phyloP scores from a whole-genome alignment of 2,329 filamentous ascomycete genomes.

The Scopulariopsis brevicaulis region DNA sequence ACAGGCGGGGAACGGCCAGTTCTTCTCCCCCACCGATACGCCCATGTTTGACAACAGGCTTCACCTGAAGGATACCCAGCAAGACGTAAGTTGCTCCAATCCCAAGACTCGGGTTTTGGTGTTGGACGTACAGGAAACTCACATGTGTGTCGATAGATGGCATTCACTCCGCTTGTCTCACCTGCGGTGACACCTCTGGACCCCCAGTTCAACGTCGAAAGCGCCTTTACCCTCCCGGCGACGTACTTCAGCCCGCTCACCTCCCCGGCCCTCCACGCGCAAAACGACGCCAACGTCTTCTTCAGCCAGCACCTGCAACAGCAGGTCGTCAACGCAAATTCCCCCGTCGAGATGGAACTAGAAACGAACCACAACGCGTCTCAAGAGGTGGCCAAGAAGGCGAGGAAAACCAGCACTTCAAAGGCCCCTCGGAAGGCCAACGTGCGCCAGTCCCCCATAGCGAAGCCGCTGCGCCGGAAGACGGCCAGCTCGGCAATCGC shows the following conservation, averaged over 20 bases:
- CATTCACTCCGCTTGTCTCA: slow-evolving; percentile 71
- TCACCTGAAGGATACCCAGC: slow-evolving; percentile 57
- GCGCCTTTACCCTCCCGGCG: slow-evolving; percentile 49
- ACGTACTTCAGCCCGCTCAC: slow-evolving; percentile 77
- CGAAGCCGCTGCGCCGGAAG: slow-evolving; percentile 52
- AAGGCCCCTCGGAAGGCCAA: slow-evolving; percentile 40
- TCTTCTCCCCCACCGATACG: slow-evolving; percentile 45
- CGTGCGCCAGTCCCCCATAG: slow-evolving; percentile 61
- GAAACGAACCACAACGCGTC: slow-evolving; percentile 43
- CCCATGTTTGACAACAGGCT: slow-evolving; percentile 51
- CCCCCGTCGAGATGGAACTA: slow-evolving; percentile 45
- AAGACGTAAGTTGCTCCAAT: slow-evolving; percentile 39
- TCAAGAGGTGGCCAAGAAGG: slow-evolving; percentile 38
- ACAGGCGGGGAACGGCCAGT: slow-evolving; percentile 45
- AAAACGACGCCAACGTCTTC: slow-evolving; percentile 38
- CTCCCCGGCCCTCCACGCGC: slow-evolving; percentile 68
- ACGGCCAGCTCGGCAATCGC: slow-evolving; percentile 43
- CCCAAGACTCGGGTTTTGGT: neutral
- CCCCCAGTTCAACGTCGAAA: slow-evolving; percentile 51
- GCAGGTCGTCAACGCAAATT: slow-evolving; percentile 35
- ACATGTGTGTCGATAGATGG: slow-evolving; percentile 36
- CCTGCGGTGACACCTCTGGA: slow-evolving; percentile 77
- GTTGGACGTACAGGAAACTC: slow-evolving; percentile 13
- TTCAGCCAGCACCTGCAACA: slow-evolving; percentile 27
- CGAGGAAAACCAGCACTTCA: slow-evolving; percentile 36